Conservation (phyloP, 441 rosid genomes). For the Pelargonium australe region DNA sequence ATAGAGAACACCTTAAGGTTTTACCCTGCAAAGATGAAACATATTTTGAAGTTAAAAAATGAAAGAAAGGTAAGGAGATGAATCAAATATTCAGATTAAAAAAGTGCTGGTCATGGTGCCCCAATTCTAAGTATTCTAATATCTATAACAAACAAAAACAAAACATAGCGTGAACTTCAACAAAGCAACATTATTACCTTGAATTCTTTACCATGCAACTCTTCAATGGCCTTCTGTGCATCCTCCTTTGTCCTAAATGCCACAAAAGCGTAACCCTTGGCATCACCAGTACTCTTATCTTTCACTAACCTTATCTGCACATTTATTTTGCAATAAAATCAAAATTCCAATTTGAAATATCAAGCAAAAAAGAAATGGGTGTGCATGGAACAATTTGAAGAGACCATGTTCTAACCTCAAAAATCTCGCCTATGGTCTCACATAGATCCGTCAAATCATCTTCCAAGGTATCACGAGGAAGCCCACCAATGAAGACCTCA, state of each 20-base stretch:
- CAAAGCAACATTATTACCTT: conserved; percentile 46
- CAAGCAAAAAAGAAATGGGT: conserved; percentile 3
- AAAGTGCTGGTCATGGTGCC: neutral
- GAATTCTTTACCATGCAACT: conserved; percentile 76
- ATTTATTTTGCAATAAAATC: conserved; percentile 14
- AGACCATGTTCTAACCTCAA: conserved; percentile 48
- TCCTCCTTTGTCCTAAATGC: conserved; percentile 60
- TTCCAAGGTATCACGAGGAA: conserved; percentile 74
- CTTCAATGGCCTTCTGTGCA: conserved; percentile 80
- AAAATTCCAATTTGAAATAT: neutral
- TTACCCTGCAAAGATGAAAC: conserved; percentile 59
- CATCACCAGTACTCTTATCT: conserved; percentile 87
- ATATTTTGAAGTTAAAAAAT: conserved; percentile 9
- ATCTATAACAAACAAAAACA: neutral
- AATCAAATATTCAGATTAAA: too few species aligned
- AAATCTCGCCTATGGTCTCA: conserved; percentile 71
- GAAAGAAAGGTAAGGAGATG: neutral
- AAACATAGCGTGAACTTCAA: neutral
- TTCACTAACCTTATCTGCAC: conserved; percentile 75
- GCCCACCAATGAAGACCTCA: conserved; percentile 94
- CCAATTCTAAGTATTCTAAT: conserved; percentile 9
- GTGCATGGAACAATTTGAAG: conserved; percentile 8
- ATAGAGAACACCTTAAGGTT: conserved; percentile 78
- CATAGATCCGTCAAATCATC: conserved; percentile 78
- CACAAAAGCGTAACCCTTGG: conserved; percentile 92